Base-by-base conservation (phyloP, 371 early-diverging fungal species). In the Dichotomocladium elegans region DNA sequence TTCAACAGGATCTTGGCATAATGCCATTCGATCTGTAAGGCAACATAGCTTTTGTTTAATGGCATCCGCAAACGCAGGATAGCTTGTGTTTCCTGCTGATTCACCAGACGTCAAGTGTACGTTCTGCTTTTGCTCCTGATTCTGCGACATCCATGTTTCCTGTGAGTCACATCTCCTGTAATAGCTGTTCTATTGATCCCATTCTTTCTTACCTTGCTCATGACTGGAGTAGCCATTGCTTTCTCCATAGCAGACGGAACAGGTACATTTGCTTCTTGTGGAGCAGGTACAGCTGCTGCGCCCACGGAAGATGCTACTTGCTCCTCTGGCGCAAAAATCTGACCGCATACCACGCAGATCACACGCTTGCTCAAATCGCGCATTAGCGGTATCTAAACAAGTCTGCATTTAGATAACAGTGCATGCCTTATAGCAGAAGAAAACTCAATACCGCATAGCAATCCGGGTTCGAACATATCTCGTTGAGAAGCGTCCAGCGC, bases 401-500 rank as follows among this genome's bases (percentile, higher is more conserved):
- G 7, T 41, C 11, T 25, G 22, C 47, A 22, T 51, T 12, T 42
- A 28, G 12, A 41, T 15, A 22, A 22, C 52, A 21, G n/a, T n/a
- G n/a, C n/a, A n/a, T n/a, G n/a, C n/a, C n/a, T n/a, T n/a, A n/a
- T n/a, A n/a, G n/a, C n/a, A n/a, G n/a, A n/a, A n/a, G n/a, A n/a
- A n/a, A n/a, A 30, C 10, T 29, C 48, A 66, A 64, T 74, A 83
- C 88, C 7, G 80, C 86, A 53, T 75, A 80, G 55, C 88, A 86
- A 1, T 63, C 45, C 2, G 57, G 60, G 25, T 70, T 82, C 2
- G 81, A 83, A 51, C 88, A 88, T 15, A 71, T 74, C 4, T 86
- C 86, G 26, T 85, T 82, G n/a, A 88, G 52, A 44, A 88, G 53
- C n/a, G 87, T 68, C 88, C 88, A 88, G 28, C 83, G 83, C 14